Conservation (phyloP, 2,329 filamentous ascomycete genomes). For the Venturia pyrina region DNA sequence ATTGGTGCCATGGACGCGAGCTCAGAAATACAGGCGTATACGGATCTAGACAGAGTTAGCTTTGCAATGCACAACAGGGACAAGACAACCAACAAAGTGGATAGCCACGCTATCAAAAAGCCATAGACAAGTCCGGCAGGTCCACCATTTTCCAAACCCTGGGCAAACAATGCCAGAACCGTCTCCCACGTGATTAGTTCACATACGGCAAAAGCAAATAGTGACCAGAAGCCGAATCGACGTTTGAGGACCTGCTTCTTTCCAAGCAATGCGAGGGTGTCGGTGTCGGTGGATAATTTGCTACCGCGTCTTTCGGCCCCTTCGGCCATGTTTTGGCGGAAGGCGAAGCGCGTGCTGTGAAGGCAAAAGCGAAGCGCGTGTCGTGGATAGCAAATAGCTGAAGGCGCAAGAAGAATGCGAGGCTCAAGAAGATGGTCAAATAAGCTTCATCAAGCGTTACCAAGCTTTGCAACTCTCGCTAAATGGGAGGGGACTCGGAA, state of each 20-base stretch:
- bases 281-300: slow-evolving; percentile 10
- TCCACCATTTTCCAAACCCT: slow-evolving; percentile 32
- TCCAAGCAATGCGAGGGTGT: slow-evolving; percentile 12
- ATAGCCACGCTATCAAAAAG: slow-evolving; percentile 42
- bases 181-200: slow-evolving; percentile 24
- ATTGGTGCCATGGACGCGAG: slow-evolving; percentile 26
- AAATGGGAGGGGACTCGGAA: background rate
- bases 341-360: background rate
- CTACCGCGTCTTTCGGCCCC: background rate
- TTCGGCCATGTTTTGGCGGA: background rate
- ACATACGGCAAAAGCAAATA: slow-evolving; percentile 14
- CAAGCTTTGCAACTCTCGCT: background rate
- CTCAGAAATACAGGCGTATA: slow-evolving; percentile 19
- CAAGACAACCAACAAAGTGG: slow-evolving; percentile 28
- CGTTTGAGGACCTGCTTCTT: slow-evolving; percentile 14
- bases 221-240: slow-evolving; percentile 14
- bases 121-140: slow-evolving; percentile 42
- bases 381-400: too few relatives aligned
- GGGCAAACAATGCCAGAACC: slow-evolving; percentile 32
- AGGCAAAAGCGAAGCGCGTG: background rate
- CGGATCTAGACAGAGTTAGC: slow-evolving; percentile 3
- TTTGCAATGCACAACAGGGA: background rate
- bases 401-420: background rate
- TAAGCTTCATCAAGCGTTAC: background rate
- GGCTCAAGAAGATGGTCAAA: background rate